phyloP scores from a whole-genome alignment of 345 rosid genomes.

The Angophora floribunda region DNA sequence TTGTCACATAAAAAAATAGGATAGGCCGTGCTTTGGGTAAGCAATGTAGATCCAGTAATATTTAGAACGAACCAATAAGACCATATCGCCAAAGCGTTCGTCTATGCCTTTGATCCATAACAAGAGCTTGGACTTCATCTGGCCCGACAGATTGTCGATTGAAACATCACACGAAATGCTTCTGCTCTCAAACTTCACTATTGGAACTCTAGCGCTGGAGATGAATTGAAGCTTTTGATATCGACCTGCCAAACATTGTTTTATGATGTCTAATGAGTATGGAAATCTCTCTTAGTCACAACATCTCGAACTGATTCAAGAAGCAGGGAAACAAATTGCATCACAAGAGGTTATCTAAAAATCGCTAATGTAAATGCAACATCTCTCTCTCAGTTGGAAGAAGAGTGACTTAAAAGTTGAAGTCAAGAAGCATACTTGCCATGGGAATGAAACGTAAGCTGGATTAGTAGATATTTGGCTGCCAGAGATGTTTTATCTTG shows the following conservation, averaged over 20 bases:
- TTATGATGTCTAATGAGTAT: not conserved
- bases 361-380: not conserved
- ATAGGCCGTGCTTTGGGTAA: not conserved
- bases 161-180: slow-evolving; percentile 87
- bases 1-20: not conserved
- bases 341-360: not conserved
- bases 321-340: not conserved
- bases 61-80: slow-evolving; percentile 47
- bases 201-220: slow-evolving; percentile 67
- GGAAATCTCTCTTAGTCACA: not conserved
- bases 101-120: slow-evolving; percentile 75
- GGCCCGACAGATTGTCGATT: slow-evolving; percentile 68
- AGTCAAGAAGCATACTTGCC: not conserved
- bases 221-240: slow-evolving; percentile 41
- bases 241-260: slow-evolving; percentile 28
- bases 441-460: not conserved
- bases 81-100: slow-evolving; percentile 72
- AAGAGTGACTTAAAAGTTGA: not conserved
- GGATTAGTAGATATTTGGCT: not conserved
- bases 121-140: slow-evolving; percentile 66
- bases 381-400: not conserved
- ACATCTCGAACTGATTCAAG: not conserved
- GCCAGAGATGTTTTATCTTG: not conserved
- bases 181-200: slow-evolving; percentile 51
- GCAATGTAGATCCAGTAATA: not conserved